Evolutionary conservation across 768 basidiomycete species (phyloP).

Genomic region (Ramaria rubella): DNA sequence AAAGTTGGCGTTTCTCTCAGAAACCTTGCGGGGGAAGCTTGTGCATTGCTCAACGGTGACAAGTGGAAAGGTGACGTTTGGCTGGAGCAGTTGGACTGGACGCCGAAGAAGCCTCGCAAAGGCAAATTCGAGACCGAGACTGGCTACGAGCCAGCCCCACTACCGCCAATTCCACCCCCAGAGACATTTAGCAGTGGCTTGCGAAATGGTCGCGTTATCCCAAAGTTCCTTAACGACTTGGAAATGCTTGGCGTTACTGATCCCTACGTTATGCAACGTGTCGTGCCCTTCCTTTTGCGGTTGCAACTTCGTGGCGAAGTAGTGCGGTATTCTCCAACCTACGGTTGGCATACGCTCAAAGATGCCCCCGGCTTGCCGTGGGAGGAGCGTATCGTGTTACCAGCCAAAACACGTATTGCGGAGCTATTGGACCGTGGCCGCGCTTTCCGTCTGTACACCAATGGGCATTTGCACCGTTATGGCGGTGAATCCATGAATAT

Average conservation of each 20-base stretch:
- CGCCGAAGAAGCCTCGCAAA: constrained; percentile 70
- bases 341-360: constrained; percentile 63
- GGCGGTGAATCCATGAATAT: not conserved
- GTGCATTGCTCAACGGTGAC: constrained; percentile 40
- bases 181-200: not conserved
- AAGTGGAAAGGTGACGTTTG: constrained; percentile 72
- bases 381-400: constrained; percentile 18
- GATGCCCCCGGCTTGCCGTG: constrained; percentile 17
- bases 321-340: constrained; percentile 43
- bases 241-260: constrained; percentile 37
- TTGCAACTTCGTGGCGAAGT: constrained; percentile 57
- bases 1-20: constrained; percentile 55
- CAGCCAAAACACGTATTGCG: not conserved
- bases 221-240: constrained; percentile 53
- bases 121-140: not conserved
- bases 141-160: not conserved
- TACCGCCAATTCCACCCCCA: not conserved
- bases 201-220: constrained; percentile 25
- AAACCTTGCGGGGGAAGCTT: constrained; percentile 57
- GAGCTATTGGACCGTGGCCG: constrained; percentile 35
- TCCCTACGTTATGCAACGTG: constrained; percentile 37
- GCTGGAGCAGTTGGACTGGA: constrained; percentile 92
- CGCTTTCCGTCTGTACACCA: constrained; percentile 11
- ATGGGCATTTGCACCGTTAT: not conserved
- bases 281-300: constrained; percentile 63